phyloP scores from a whole-genome alignment of 2,329 filamentous ascomycete genomes.

The Ophiosphaerella narmari region DNA sequence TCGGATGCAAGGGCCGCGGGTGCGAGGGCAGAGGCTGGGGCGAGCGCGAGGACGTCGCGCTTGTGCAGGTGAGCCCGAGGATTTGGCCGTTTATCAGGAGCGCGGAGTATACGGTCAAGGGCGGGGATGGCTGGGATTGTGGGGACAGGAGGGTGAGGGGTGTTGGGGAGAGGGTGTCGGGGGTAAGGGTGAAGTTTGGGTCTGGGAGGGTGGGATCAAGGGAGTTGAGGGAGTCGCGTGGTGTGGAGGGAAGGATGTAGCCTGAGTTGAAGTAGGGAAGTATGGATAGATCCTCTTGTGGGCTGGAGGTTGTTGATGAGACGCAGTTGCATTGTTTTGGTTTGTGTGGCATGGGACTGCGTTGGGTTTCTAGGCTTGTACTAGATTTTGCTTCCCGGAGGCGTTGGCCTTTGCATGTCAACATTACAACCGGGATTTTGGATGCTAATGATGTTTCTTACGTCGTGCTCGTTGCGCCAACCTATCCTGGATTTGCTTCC shows the following conservation, averaged over 20 bases:
- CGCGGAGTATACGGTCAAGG: slow-evolving; percentile 32
- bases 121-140: slow-evolving; percentile 7
- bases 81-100: slow-evolving; percentile 32
- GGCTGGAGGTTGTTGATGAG: neutral
- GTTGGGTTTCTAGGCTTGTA: neutral
- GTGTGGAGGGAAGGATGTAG: neutral
- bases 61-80: slow-evolving; percentile 33
- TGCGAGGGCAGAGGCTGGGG: slow-evolving; percentile 18
- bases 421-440: neutral
- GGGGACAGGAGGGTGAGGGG: slow-evolving; percentile 5
- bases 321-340: neutral
- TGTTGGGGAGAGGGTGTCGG: neutral
- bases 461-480: slow-evolving; percentile 46
- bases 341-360: neutral
- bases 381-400: slow-evolving; percentile 9
- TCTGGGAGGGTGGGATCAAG: neutral
- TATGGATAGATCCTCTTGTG: neutral
- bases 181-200: neutral
- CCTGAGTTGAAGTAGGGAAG: neutral
- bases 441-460: slow-evolving; percentile 16
- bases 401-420: slow-evolving; percentile 13
- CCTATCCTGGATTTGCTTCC: slow-evolving; percentile 49
- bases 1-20: slow-evolving; percentile 39
- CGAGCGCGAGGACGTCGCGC: slow-evolving; percentile 26
- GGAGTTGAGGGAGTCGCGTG: neutral